Evolutionary conservation across 495 filamentous ascomycete genomes (phyloP), one percentile per base, ranked within the genome.

Genomic region (Penicillium taxi): DNA sequence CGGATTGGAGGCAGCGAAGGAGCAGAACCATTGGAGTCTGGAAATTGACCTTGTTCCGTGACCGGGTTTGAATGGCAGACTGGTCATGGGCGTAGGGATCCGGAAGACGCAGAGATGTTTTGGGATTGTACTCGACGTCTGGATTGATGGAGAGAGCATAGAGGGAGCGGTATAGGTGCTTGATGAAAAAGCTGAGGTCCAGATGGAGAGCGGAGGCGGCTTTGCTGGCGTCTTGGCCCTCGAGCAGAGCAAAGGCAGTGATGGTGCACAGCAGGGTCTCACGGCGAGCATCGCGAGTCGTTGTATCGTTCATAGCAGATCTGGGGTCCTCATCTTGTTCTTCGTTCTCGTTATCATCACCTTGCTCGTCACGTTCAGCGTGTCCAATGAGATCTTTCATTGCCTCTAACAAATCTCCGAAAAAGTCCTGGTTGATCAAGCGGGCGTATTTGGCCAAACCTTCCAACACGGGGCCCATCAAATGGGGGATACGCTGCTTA

Each of bases 351-450:
- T 63, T 64, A 11, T 66, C 56, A 17, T 70, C 60, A 21, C 70
- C 63, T n/a, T 64, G 56, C 32, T 74, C 65, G 8, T 64, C 58
- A 7, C 47, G 50, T 26, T 83, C 77, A 33, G 79, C 77, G 40
- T 84, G 72, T 7, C 69, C 70, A 45, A 96, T 89, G 9, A 98
- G 72, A 38, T 96, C 93, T 56, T 91, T 91, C 18, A 98, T 67
- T 6, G 86, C 88, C 52, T 96, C 93, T 13, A 98, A 77, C 23
- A 98, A 66, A 57, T 96, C 91, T 14, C 91, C 91, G 56, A 98
- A 98, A 69, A 96, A 95, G 53, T 96, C 81, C 52, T 96, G 83
- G 64, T 98, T 98, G 68, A 98, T 96, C 12, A 98, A 69, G 55
- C 94, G 91, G 12, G n/a, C 80, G 58, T 94, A 96, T 56, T 80